Evolutionary conservation across 495 filamentous ascomycete species (phyloP).

Genomic region (Peziza echinospora): DNA sequence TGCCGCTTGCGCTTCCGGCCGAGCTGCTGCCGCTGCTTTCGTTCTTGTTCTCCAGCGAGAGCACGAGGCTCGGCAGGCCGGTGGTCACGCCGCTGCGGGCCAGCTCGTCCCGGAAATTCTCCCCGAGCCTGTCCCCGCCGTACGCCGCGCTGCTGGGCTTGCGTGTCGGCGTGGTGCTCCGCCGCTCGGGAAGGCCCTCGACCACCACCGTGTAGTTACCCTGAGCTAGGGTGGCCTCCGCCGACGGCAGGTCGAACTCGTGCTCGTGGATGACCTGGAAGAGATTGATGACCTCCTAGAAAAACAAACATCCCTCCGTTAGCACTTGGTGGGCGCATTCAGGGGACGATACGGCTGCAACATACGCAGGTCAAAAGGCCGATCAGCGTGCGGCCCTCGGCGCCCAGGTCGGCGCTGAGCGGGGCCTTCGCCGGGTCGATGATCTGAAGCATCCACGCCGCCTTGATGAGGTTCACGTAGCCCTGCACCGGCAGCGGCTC

Average conservation of each 20-base stretch:
- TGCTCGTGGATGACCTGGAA: neutral
- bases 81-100: too few relatives aligned
- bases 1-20: neutral
- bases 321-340: too few relatives aligned
- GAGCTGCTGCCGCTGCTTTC: neutral
- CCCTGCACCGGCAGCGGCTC: slow-evolving; percentile 1
- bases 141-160: too few relatives aligned
- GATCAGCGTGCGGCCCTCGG: slow-evolving; percentile 8
- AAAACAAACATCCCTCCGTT: too few relatives aligned
- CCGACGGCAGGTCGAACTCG: neutral
- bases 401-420: slow-evolving; percentile 1
- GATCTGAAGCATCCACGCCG: slow-evolving; percentile 9
- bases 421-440: neutral
- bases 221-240: neutral
- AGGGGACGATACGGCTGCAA: too few relatives aligned
- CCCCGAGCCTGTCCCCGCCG: too few relatives aligned
- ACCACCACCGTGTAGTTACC: neutral
- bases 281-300: slow-evolving; percentile 11
- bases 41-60: neutral
- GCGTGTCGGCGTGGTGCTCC: neutral
- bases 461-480: slow-evolving; percentile 16
- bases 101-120: neutral
- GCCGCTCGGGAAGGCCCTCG: neutral
- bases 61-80: too few relatives aligned
- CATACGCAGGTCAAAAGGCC: slow-evolving; percentile 8